Base-by-base conservation (phyloP, 352 stramenopile species). In the Pilasporangium apinafurcum region DNA sequence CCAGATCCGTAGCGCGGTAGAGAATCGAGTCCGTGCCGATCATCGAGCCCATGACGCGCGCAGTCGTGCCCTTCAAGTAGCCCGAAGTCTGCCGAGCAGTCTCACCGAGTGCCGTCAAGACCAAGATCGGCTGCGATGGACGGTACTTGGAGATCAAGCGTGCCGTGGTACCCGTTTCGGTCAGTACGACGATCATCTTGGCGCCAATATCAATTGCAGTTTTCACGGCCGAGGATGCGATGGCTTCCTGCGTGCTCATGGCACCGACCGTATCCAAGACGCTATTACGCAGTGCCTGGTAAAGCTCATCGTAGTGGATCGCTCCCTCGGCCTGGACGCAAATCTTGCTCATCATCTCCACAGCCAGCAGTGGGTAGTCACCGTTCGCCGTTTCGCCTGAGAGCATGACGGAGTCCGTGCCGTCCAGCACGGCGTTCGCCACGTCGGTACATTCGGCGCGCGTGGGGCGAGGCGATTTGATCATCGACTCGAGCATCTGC, bases 401-500 rank as follows among this genome's bases (percentile, higher is more conserved):
- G 34, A 99, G 87, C 97, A 99, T 99, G 40, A 99, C 95, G 43
- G 68, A 87, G 62, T 99, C 97, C 37, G 95, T 95, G 43, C 96
- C 96, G 56, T 99, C 96, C 18, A 99, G 72, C 24, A 99, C 96
- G 39, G 97, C 95, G 66, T 99, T 99, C 22, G 96, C 95, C 8
- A 99, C 96, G 68, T 99, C 97, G 30, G 95, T 98, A 64, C 92
- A 98, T 63, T 99, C 97, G 12, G 97, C 97, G 70, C 96, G 95
- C 14, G 96, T 99, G 24, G 97, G 97, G 20, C 96, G 81, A 18
- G 96, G 96, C 52, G 98, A 98, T 37, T 75, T 86, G 59, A 98
- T 98, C 96, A 99, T 99, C 24, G 82, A 98, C 71, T 99, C 96
- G 17, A 99, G 81, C 97, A 99, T 99, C 64, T 99, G 96, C 32